Evolutionary conservation across 768 basidiomycete genomes (phyloP), one percentile per base, ranked within the genome.

Genomic region (Kockovaella imperatae): DNA sequence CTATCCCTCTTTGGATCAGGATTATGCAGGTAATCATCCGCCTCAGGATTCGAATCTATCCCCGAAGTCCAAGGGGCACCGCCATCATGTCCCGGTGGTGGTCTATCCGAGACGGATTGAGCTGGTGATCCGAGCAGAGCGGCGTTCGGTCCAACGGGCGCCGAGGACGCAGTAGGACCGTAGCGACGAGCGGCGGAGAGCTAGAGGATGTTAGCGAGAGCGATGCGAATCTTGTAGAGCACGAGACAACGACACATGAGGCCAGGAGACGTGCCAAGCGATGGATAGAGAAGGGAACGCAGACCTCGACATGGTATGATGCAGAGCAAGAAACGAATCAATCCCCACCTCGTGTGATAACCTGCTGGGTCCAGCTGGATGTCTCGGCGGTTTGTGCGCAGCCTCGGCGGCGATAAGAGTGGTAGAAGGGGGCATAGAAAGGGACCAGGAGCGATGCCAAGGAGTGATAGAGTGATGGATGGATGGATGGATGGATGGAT

Each of bases 1-100:
- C 60, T 29, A 48, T 45, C 83, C 76, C n/a, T 79, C 75, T 23
- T 84, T 79, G 74, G 87, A 86, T 72, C 36, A 81, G 87, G 74
- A 50, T 87, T 86, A 70, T 96, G 91, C 18, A 96, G 77, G 18
- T 80, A 78, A 68, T 96, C 91, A 74, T 95, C 90, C 15, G 84
- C 76, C 66, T 91, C 88, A 7, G 87, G 52, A 38, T 49, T 52
- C n/a, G 47, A 45, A 25, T 57, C 56, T 30, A 62, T 49, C 13
- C 54, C 56, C 14, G 38, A 29, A 24, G 52, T 46, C 46, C 56
- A 53, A n/a, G 40, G 42, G 41, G 49, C 35, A 28, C 39, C 32
- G 14, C 56, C 52, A 29, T 54, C 50, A 6, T 25, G 45, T 29
- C 38, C 36, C 39, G 40, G 35, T 35, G 35, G 32, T 30, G 28